Percentiles rank a stretch among this genome's conserved stretches.
Evolutionary conservation across 257 asterid genomes (phyloP).

Genomic region (Handroanthus guayacan): DNA sequence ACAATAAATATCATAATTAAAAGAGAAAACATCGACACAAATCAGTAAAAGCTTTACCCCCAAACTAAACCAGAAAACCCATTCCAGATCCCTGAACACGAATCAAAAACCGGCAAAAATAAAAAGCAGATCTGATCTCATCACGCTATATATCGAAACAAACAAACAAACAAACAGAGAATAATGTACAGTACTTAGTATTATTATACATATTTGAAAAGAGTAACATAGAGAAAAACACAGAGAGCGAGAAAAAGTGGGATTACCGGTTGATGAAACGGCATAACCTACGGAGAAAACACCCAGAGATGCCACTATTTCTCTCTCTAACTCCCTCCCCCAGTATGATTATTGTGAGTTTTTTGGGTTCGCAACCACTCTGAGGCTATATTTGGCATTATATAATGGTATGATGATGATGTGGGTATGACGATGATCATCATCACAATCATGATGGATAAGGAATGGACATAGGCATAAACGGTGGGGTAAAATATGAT

Average conservation of each 20-base stretch:
- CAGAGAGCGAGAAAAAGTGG: background rate
- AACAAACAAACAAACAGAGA: background rate
- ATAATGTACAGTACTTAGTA: background rate
- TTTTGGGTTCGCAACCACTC: constrained; percentile 22
- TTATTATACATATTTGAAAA: background rate
- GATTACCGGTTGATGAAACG: constrained; percentile 57
- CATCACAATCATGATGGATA: constrained; percentile 32
- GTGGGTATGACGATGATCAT: constrained; percentile 23
- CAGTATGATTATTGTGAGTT: constrained; percentile 24
- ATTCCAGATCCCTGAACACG: constrained; percentile 33
- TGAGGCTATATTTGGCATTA: constrained; percentile 15
- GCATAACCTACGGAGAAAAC: constrained; percentile 59
- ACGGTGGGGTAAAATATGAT: background rate
- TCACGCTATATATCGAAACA: background rate
- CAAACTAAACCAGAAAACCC: constrained; percentile 15
- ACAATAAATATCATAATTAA: background rate
- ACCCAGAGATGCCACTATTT: constrained; percentile 58
- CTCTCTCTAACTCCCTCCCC: constrained; percentile 47
- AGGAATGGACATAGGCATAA: background rate
- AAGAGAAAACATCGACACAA: background rate
- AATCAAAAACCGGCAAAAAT: constrained; percentile 23
- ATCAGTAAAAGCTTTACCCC: constrained; percentile 30
- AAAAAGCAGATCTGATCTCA: constrained; percentile 42
- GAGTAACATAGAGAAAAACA: background rate
- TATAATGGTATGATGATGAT: constrained; percentile 36